Evolutionary conservation across 2,329 filamentous ascomycete genomes (phyloP), one percentile per base, ranked within the genome.

Genomic region (Diaporthe citri): DNA sequence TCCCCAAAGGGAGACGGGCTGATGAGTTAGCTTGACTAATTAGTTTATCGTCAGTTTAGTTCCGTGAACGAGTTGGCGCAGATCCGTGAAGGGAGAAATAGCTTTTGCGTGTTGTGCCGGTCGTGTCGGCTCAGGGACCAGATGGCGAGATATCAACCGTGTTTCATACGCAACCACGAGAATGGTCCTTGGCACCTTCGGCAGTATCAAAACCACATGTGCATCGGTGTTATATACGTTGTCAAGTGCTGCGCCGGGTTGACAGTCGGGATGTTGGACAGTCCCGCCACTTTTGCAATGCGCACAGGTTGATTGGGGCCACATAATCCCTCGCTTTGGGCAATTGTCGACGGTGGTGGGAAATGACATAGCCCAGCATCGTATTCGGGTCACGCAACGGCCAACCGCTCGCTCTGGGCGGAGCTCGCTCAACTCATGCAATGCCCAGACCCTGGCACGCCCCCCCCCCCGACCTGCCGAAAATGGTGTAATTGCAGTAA

Each of bases 311-410:
- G 60, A 28, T 52, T 52, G 46, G 46, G 31, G 31, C 34, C 31
- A 67, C 31, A 28, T 52, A 28, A 25, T 52, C 22, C 22, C 46
- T 67, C 34, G 22, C 8, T 25, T 36, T 4, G 39, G 31, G 31
- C 2, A 20, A 51, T 36, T 48, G 43, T 22, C 13, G 41, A 17
- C 13, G 31, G 43, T n/a, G 22, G 17, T 52, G 46, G 46, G 56
- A 59, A 41, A 59, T 59, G 56, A 59, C 34, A 59, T 39, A 59
- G 56, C 56, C 20, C 34, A 8, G 15, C 20, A 52, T 67, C 62
- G 62, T 67, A 67, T 67, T 67, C 62, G 62, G 62, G 20, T 67
- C 62, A 5, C 52, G 62, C 39, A 52, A 67, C 62, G 46, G 62
- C 41, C 60, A n/a, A 25, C 41, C 25, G 25, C 20, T 36, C 17